These are phyloP conservation scores for Ramaria sp. DNA, from an alignment of 768 basidiomycete species.

Conservation along the genomic window DNA sequence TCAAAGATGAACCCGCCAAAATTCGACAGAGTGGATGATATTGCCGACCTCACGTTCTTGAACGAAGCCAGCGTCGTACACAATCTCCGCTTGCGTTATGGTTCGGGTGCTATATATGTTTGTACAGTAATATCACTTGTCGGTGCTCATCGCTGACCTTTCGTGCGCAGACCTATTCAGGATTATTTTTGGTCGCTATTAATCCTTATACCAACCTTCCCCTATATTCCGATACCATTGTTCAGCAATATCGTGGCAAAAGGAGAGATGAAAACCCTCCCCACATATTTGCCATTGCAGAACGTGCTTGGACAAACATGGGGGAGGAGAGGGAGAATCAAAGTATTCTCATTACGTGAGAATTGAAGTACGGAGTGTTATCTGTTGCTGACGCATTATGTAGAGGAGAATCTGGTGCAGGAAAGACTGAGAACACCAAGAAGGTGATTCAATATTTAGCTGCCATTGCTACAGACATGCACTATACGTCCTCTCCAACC, in stretches of 20 bases:
- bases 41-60: constrained; percentile 93
- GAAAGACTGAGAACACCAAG: constrained; percentile 96
- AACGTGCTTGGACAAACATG: constrained; percentile 98
- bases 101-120: constrained; percentile 87
- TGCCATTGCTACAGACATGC: constrained; percentile 82
- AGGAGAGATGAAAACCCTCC: constrained; percentile 85
- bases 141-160: constrained; percentile 1
- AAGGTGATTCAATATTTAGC: constrained; percentile 99
- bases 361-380: constrained; percentile 13
- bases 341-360: constrained; percentile 95
- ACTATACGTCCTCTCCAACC: constrained; percentile 41
- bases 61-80: constrained; percentile 99
- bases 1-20: constrained; percentile 99
- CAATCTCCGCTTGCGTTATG: constrained; percentile 86
- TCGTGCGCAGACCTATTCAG: constrained; percentile 69
- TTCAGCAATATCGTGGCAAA: constrained; percentile 84
- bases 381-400: constrained; percentile 8
- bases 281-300: constrained; percentile 72
- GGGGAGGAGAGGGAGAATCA: constrained; percentile 95
- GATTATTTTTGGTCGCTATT: constrained; percentile 95
- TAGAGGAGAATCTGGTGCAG: constrained; percentile 97
- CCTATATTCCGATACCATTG: constrained; percentile 78
- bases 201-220: constrained; percentile 93
- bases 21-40: constrained; percentile 96
- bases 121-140: constrained; percentile 21